Base-by-base conservation (phyloP, 176 grass and related monocot genomes). In the Eragrostis nindensis region DNA sequence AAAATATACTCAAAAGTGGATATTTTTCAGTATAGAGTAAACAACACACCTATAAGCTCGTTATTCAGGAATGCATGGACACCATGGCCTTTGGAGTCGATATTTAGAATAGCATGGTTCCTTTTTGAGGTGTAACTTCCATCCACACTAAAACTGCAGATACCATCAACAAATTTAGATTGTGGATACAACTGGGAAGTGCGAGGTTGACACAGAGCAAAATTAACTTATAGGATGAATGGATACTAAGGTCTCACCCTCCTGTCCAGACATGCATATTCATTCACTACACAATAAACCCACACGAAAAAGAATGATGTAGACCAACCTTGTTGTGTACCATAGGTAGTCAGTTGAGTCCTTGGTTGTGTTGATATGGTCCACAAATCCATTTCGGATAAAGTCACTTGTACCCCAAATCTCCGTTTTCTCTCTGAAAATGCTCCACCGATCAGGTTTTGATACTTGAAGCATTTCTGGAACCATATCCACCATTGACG, bases 341-440 rank as follows among this genome's bases (percentile, higher is more conserved):
- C 96, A 99, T 71, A 99, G 90, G 59, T 99, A 99, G 82, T 99
- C 96, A 87, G 92, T 95, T 67, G 96, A 84, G 76, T 99, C 96
- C 85, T 95, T 91, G 71, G 96, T 99, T 50, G 92, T 93, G 80
- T 99, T 99, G 67, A 99, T 93, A 86, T 99, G 96, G 86, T 99
- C 96, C 48, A 93, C 84, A 84, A 99, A 87, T 77, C 66, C 88
- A 84, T 91, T 82, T 67, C 6, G 59, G 21, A 80, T 49, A 11
- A 95, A 93, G 77, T 95, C n/a, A 70, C 59, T 79, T 80, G 87
- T 73, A 62, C 87, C 92, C 96, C 96, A 95, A 74, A 90, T 68
- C 24, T 92, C 96, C 30, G 77, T 72, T 83, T 72, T 98, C 39
- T 95, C 96, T 39, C 52, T 76, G 64, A 93, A 95, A 89, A 88